Evolutionary conservation across 805 yeast genomes (phyloP).

Genomic region (Yarrowia divulgata): DNA sequence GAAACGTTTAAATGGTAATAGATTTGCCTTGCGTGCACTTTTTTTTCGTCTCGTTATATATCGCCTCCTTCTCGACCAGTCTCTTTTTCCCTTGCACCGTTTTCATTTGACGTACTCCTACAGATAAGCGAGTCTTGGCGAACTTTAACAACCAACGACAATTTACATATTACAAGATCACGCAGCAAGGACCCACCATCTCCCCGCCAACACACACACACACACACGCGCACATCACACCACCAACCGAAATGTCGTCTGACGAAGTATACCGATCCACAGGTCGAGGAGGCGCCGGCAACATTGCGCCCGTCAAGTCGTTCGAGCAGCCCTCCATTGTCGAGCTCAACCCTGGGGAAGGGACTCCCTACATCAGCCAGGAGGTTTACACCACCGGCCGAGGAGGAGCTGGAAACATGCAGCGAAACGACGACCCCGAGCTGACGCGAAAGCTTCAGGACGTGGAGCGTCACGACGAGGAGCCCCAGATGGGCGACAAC

Average conservation of each 20-base stretch:
- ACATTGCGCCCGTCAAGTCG: constrained; percentile 57
- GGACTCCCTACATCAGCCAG: constrained; percentile 62
- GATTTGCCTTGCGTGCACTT: constrained; percentile 5
- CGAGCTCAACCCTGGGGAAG: constrained; percentile 62
- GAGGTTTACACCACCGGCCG: constrained; percentile 73
- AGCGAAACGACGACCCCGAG: constrained; percentile 61
- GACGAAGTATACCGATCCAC: constrained; percentile 61
- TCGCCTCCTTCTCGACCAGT: background rate
- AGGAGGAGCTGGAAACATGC: constrained; percentile 82
- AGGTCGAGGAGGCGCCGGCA: constrained; percentile 83
- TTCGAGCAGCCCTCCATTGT: constrained; percentile 60
- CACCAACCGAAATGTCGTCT: constrained; percentile 3
- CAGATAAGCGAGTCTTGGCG: constrained; percentile 39
- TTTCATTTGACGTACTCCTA: constrained; percentile 30
- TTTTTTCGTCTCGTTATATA: background rate
- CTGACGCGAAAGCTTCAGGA: constrained; percentile 70
- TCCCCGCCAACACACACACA: background rate
- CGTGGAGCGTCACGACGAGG: constrained; percentile 56
- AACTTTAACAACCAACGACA: constrained; percentile 19
- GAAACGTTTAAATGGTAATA: background rate
- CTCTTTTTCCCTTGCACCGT: constrained; percentile 1
- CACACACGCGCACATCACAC: background rate
- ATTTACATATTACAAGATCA: background rate
- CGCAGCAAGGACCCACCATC: background rate
- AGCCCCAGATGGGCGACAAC: constrained; percentile 49